phyloP scores from a whole-genome alignment of 2,329 filamentous ascomycete species.

The Microcyclosporella mali region DNA sequence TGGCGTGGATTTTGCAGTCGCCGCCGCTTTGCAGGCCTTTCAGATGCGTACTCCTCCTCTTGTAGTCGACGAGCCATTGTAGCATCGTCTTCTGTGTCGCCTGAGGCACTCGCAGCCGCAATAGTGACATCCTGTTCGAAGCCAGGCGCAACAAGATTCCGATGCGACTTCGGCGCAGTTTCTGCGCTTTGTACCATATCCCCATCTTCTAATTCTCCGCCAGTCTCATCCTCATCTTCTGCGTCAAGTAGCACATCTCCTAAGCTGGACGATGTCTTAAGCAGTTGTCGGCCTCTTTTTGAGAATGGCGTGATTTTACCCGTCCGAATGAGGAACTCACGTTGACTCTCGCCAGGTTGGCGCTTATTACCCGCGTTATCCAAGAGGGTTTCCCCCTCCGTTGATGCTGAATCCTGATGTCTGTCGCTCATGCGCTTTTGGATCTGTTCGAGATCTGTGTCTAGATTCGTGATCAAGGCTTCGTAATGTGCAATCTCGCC shows the following conservation, averaged over 20 bases:
- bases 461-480: slow-evolving; percentile 57
- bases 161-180: slow-evolving; percentile 39
- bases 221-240: slow-evolving; percentile 60
- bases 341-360: slow-evolving; percentile 71
- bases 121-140: slow-evolving; percentile 33
- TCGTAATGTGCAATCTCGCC: slow-evolving; percentile 62
- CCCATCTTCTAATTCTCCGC: slow-evolving; percentile 30
- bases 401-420: slow-evolving; percentile 50
- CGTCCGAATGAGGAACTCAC: slow-evolving; percentile 87
- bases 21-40: slow-evolving; percentile 38
- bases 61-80: slow-evolving; percentile 27
- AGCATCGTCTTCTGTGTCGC: slow-evolving; percentile 26
- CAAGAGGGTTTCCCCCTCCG: slow-evolving; percentile 34
- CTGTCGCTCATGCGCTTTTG: slow-evolving; percentile 72
- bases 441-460: slow-evolving; percentile 73
- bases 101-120: slow-evolving; percentile 16
- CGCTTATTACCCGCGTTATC: slow-evolving; percentile 51
- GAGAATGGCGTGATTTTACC: slow-evolving; percentile 97
- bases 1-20: slow-evolving; percentile 29
- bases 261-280: slow-evolving; percentile 61
- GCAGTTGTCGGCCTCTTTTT: slow-evolving; percentile 61
- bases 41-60: slow-evolving; percentile 33
- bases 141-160: slow-evolving; percentile 44
- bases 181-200: slow-evolving; percentile 18
- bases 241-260: slow-evolving; percentile 75